Evolutionary conservation across 805 yeast species (phyloP), one percentile per base, ranked within the genome.

Genomic region (Pichia exigua): DNA sequence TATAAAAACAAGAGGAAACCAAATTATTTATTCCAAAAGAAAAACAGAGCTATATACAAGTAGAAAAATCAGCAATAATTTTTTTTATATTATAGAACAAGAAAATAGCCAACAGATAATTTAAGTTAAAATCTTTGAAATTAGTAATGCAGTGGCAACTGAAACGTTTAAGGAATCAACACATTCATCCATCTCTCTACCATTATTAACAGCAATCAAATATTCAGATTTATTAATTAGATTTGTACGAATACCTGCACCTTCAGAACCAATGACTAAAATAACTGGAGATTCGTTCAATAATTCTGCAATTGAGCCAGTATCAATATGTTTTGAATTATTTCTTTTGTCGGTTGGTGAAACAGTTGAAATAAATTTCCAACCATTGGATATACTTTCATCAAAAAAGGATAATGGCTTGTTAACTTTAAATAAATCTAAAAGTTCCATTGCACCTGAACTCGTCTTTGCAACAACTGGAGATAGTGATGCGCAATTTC

Each of bases 121-220:
- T 30, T 41, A 51, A 3, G 26, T 32, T 10, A 47, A 40, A n/a
- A 51, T 47, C 30, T 47, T 47, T 4, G 54, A 47, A 10, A 51
- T 30, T 46, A 90, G 62, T 28, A 90, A 61, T 1, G 91, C 94
- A 1, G 91, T 77, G 1, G 97, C 97, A 10, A 90, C 96, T 62
- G 94, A 87, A 32, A 88, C 97, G 63, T 90, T 90, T 61, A 90
- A 70, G 30, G 95, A 86, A 62, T 89, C 96, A 40, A 90, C 82
- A 41, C 68, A 62, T 3, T 54, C 59, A 54, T 66, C 68, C 13
- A 62, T 44, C 2, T 48, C 55, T 47, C 67, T 59, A 30, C 52
- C 55, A 44, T 61, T 57, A 10, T 65, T 68, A 45, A 78, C 61
- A 1, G 73, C 71, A 17, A 77, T 77, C 47, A 76, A 64, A 54